Evolutionary conservation across 2,329 filamentous ascomycete species (phyloP).

Genomic region (Stagonosporopsis vannaccii): DNA sequence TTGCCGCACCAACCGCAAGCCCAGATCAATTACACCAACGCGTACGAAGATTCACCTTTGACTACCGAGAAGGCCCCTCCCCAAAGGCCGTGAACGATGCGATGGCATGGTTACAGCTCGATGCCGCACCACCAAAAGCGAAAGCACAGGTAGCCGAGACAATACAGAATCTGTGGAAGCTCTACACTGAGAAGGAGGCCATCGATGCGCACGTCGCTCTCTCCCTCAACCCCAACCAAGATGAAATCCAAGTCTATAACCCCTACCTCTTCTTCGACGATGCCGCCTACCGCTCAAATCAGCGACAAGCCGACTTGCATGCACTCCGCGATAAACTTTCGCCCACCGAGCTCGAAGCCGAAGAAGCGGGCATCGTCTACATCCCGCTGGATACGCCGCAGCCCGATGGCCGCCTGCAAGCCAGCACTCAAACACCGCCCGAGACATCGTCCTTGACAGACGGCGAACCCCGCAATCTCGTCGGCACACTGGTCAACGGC

Average conservation of each 20-base stretch:
- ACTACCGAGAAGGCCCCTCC: constrained; percentile 60
- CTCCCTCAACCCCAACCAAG: constrained; percentile 48
- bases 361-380: constrained; percentile 79
- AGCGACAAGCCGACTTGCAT: constrained; percentile 69
- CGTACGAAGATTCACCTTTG: constrained; percentile 67
- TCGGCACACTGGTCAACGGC: constrained; percentile 87
- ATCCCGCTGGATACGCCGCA: constrained; percentile 60
- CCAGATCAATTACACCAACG: constrained; percentile 53
- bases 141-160: constrained; percentile 57
- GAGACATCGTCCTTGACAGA: constrained; percentile 4
- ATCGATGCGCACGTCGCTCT: constrained; percentile 64
- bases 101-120: constrained; percentile 62
- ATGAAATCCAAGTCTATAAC: constrained; percentile 59
- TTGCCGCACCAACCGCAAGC: constrained; percentile 62
- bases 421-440: constrained; percentile 7
- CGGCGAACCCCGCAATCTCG: constrained; percentile 59
- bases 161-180: constrained; percentile 62
- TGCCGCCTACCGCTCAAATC: constrained; percentile 68
- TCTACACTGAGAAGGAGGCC: constrained; percentile 72
- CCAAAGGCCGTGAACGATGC: constrained; percentile 51
- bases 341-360: constrained; percentile 66
- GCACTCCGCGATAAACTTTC: constrained; percentile 59
- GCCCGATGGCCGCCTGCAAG: constrained; percentile 13
- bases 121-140: constrained; percentile 53
- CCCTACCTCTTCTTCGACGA: constrained; percentile 73